Percentiles rank a stretch among this genome's conserved stretches.
These are phyloP conservation scores for Yueomyces sinensis DNA, from an alignment of 805 yeast genomes.

Conservation along the genomic window DNA sequence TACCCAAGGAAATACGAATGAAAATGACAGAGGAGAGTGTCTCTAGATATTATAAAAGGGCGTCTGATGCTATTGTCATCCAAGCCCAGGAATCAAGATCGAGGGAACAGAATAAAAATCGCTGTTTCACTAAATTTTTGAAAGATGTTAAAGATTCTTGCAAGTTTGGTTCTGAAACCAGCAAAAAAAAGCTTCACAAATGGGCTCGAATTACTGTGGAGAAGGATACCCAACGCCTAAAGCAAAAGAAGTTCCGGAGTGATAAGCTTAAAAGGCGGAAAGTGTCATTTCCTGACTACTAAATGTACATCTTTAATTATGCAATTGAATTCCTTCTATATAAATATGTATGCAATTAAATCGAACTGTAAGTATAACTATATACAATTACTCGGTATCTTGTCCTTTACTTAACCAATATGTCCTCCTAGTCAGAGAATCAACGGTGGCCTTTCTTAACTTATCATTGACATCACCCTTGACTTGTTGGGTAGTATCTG, in stretches of 20 bases:
- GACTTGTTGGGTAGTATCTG: neutral
- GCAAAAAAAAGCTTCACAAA: slow-evolving; percentile 31
- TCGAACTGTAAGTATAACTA: no score
- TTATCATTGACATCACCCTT: neutral
- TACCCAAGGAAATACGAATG: slow-evolving; percentile 41
- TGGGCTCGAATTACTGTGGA: slow-evolving; percentile 32
- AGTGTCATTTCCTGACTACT: no score
- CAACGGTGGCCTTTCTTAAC: slow-evolving; percentile 10
- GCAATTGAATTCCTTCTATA: no score
- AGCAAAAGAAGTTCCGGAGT: slow-evolving; percentile 25
- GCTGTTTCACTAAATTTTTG: slow-evolving; percentile 49
- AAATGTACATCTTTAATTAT: no score
- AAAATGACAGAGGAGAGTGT: slow-evolving; percentile 20
- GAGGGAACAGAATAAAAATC: slow-evolving; percentile 40
- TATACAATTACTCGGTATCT: slow-evolving; percentile 1
- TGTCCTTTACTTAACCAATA: slow-evolving; percentile 25
- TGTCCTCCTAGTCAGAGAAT: slow-evolving; percentile 22
- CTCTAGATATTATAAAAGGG: slow-evolving; percentile 42
- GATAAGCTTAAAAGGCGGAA: no score
- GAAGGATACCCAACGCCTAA: slow-evolving; percentile 25
- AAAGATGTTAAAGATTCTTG: slow-evolving; percentile 36
- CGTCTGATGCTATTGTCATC: slow-evolving; percentile 39
- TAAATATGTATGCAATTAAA: no score
- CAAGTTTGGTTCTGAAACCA: slow-evolving; percentile 34
- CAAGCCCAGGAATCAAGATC: slow-evolving; percentile 49